phyloP scores from a whole-genome alignment of 768 basidiomycete species.

The Trametes gibbosa region DNA sequence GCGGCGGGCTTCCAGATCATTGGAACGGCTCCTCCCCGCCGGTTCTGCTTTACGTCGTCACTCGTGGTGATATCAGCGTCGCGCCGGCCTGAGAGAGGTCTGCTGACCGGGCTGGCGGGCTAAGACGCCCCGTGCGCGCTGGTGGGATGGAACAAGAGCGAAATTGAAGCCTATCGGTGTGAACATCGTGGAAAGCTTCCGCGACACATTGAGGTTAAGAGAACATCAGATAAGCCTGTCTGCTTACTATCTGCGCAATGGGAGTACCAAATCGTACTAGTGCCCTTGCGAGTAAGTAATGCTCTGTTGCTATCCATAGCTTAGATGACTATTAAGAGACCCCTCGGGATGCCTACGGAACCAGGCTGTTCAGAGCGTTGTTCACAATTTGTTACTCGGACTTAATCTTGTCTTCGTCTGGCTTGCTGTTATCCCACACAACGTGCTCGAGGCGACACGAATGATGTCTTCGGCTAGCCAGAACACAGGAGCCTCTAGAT shows the following conservation, averaged over 20 bases:
- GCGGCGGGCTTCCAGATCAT: slow-evolving; percentile 5
- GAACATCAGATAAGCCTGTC: slow-evolving; percentile 5
- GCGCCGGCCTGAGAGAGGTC: background rate
- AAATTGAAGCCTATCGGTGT: slow-evolving; percentile 16
- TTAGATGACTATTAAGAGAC: background rate
- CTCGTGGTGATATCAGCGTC: background rate
- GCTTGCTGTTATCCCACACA: too few relatives aligned
- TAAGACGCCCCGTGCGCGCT: background rate
- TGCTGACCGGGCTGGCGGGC: background rate
- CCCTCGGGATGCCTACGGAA: too few relatives aligned
- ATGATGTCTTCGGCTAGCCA: background rate
- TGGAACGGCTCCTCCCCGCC: slow-evolving; percentile 7
- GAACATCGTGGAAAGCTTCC: slow-evolving; percentile 6
- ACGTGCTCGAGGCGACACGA: background rate
- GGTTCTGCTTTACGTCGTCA: background rate
- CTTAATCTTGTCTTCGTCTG: too few relatives aligned
- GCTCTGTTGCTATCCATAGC: background rate
- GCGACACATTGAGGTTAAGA: background rate
- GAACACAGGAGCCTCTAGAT: background rate
- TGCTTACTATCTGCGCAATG: background rate
- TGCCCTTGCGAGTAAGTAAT: background rate
- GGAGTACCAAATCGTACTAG: background rate
- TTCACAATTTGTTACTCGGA: too few relatives aligned
- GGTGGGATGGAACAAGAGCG: background rate
- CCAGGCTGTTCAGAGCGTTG: too few relatives aligned